phyloP scores from a whole-genome alignment of 2,329 filamentous ascomycete species.

The Ophiocordyceps camponoti-rufipedis region DNA sequence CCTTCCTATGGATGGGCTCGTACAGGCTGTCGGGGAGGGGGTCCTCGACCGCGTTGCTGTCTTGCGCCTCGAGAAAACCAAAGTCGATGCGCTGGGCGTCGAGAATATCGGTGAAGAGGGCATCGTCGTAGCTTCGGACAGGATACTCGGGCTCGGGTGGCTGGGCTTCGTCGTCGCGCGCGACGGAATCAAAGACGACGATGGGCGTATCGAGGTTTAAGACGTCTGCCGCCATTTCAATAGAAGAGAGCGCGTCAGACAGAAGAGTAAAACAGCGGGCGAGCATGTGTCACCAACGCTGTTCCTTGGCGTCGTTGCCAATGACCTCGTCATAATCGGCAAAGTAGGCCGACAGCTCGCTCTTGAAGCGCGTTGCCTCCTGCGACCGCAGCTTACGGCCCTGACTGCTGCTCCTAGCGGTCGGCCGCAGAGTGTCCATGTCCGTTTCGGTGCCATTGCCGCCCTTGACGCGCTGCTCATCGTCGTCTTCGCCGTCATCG shows the following conservation, averaged over 20 bases:
- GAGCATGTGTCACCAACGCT: slow-evolving; percentile 40
- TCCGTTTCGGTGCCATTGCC: slow-evolving; percentile 45
- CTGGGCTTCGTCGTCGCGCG: slow-evolving; percentile 8
- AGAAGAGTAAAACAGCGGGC: neutral
- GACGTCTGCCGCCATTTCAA: slow-evolving; percentile 37
- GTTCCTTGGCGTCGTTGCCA: slow-evolving; percentile 62
- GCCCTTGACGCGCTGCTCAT: slow-evolving; percentile 36
- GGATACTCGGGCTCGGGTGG: slow-evolving; percentile 11
- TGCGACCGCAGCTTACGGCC: neutral
- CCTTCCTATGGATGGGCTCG: slow-evolving; percentile 35
- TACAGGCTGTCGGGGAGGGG: slow-evolving; percentile 38
- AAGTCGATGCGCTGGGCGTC: slow-evolving; percentile 40
- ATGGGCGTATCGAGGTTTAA: slow-evolving; percentile 58
- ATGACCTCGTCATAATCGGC: slow-evolving; percentile 89
- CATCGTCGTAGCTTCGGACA: slow-evolving; percentile 35
- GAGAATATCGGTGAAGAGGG: slow-evolving; percentile 35
- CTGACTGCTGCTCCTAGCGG: slow-evolving; percentile 7
- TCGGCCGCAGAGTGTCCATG: slow-evolving; percentile 35
- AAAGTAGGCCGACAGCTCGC: slow-evolving; percentile 80
- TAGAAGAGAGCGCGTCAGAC: neutral
- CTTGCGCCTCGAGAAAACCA: slow-evolving; percentile 28
- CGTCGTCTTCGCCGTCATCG: no score
- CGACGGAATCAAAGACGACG: slow-evolving; percentile 38
- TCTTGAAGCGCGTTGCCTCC: slow-evolving; percentile 73
- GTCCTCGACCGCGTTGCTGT: slow-evolving; percentile 27